Conservation (phyloP, 106 monocot genomes). For the Allium fistulosum region DNA sequence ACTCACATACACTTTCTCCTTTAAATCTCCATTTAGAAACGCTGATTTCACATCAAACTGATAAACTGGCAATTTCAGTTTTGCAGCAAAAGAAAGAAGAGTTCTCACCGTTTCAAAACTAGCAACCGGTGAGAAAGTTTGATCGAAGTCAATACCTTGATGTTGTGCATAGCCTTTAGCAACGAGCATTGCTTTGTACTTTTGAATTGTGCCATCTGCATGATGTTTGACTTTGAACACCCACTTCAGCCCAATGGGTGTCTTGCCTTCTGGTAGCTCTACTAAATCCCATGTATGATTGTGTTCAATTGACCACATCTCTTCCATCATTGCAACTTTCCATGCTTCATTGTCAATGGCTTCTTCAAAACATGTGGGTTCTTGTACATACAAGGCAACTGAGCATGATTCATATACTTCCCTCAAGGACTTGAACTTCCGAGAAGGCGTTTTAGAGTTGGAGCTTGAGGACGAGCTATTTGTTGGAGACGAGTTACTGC, state of each 20-base stretch:
- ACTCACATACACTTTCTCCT: constrained; percentile 1
- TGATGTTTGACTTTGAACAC: constrained; percentile 1
- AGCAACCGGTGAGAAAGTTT: constrained; percentile 1
- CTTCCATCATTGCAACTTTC: not conserved
- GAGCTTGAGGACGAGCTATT: no score
- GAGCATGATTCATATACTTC: not conserved
- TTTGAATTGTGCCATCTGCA: not conserved
- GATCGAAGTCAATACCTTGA: not conserved
- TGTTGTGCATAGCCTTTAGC: not conserved
- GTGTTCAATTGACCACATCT: not conserved
- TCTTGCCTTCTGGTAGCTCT: constrained; percentile 1
- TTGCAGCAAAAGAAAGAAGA: constrained; percentile 2
- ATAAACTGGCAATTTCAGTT: not conserved
- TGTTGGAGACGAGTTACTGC: not conserved
- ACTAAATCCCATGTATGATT: not conserved
- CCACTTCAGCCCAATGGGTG: constrained; percentile 1
- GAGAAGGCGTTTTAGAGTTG: not conserved
- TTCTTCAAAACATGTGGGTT: not conserved
- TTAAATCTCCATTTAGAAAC: constrained; percentile 6
- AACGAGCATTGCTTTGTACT: constrained; percentile 3
- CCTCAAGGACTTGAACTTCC: not conserved
- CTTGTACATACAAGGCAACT: not conserved
- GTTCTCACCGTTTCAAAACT: not conserved
- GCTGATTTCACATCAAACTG: no score
- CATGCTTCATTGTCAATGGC: not conserved